Evolutionary conservation across 2,329 filamentous ascomycete species (phyloP).

Genomic region (Simplicillium aogashimaense): DNA sequence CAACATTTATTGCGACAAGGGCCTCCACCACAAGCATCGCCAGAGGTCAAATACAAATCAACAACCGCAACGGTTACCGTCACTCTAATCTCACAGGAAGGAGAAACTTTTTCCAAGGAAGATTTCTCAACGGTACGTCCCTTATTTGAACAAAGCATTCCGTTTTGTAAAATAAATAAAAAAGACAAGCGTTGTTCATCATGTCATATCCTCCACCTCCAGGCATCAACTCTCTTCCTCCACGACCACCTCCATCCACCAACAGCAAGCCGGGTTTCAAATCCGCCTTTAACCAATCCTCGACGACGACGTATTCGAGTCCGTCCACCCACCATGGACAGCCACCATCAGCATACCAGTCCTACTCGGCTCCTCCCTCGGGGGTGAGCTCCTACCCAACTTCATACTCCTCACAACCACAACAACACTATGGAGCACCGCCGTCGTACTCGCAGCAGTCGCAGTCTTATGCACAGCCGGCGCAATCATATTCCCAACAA

Average conservation of each 20-base stretch:
- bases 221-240: slow-evolving; percentile 59
- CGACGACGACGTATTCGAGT: slow-evolving; percentile 11
- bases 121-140: slow-evolving; percentile 6
- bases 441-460: slow-evolving; percentile 24
- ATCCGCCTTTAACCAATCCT: slow-evolving; percentile 38
- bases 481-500: slow-evolving; percentile 28
- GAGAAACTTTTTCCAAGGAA: slow-evolving; percentile 1
- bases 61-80: not conserved
- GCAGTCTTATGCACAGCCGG: slow-evolving; percentile 17
- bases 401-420: slow-evolving; percentile 1
- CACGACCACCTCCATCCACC: slow-evolving; percentile 55
- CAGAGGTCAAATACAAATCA: not conserved
- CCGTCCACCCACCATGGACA: slow-evolving; percentile 5
- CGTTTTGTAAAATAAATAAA: slow-evolving; percentile 1
- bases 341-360: slow-evolving; percentile 6
- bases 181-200: slow-evolving; percentile 42
- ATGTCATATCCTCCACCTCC: slow-evolving; percentile 84
- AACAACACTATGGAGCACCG: slow-evolving; percentile 10
- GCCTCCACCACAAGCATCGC: too few species aligned
- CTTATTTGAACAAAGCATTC: not conserved
- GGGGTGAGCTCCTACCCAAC: not conserved
- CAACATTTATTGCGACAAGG: too few species aligned
- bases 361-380: not conserved
- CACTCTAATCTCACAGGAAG: too few species aligned
- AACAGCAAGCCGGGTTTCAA: slow-evolving; percentile 28